phyloP scores from a whole-genome alignment of 192 early-diverging fungal species.

The Dissophora ornata region DNA sequence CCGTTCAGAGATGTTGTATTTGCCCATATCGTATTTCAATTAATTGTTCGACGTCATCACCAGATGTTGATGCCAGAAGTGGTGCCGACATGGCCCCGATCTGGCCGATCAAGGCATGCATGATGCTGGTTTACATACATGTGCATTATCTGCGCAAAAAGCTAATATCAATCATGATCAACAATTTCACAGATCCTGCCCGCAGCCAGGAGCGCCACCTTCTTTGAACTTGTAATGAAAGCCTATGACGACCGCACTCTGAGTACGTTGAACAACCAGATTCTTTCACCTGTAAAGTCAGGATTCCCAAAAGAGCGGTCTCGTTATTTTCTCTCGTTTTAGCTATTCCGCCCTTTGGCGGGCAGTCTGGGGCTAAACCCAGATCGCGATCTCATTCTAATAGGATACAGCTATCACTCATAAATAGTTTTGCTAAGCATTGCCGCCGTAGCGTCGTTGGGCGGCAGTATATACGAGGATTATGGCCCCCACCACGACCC shows the following conservation, averaged over 20 bases:
- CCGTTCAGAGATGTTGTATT: too few species aligned
- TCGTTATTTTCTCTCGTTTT: not conserved
- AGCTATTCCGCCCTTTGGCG: not conserved
- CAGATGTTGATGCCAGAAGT: too few species aligned
- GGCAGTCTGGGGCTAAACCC: too few species aligned
- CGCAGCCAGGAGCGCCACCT: slow-evolving; percentile 61
- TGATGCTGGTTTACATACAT: too few species aligned
- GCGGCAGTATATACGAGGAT: slow-evolving; percentile 88
- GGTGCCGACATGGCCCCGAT: too few species aligned
- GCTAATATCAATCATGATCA: not conserved
- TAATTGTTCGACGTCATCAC: too few species aligned
- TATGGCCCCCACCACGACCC: slow-evolving; percentile 66
- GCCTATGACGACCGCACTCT: slow-evolving; percentile 81
- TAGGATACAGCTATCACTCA: not conserved
- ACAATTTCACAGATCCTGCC: slow-evolving; percentile 64
- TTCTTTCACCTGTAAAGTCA: too few species aligned
- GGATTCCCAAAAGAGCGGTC: too few species aligned
- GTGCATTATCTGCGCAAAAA: too few species aligned
- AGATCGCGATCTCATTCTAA: too few species aligned
- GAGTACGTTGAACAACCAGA: slow-evolving; percentile 49
- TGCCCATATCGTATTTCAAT: too few species aligned
- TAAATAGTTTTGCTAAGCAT: slow-evolving; percentile 84
- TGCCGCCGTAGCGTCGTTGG: slow-evolving; percentile 85
- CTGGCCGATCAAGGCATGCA: too few species aligned
- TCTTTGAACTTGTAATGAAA: slow-evolving; percentile 64